Evolutionary conservation across 2,329 filamentous ascomycete genomes (phyloP).

Genomic region (Diplodia seriata): DNA sequence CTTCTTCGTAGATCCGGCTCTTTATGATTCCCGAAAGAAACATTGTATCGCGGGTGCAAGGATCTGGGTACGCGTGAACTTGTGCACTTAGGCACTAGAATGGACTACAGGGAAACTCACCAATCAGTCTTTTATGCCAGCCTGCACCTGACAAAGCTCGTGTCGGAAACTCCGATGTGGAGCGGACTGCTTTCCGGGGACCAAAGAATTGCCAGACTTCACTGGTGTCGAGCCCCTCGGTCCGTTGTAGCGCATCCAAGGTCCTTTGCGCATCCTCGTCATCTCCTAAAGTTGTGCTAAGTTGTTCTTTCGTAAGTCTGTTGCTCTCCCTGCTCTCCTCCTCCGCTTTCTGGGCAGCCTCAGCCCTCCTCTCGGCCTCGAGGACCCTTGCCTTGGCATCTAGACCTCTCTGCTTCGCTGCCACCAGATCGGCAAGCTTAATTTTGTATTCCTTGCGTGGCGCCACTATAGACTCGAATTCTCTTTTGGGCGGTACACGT

Average conservation of each 20-base stretch:
- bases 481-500: not conserved
- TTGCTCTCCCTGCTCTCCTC: constrained; percentile 47
- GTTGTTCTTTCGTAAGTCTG: constrained; percentile 7
- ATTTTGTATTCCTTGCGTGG: constrained; percentile 41
- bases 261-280: constrained; percentile 1
- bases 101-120: not conserved
- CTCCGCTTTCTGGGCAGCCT: constrained; percentile 58
- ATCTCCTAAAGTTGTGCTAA: constrained; percentile 4
- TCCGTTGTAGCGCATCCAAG: constrained; percentile 56
- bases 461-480: constrained; percentile 14
- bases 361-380: constrained; percentile 6
- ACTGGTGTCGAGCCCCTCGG: constrained; percentile 63
- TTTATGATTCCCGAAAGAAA: constrained; percentile 52
- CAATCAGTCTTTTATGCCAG: constrained; percentile 22
- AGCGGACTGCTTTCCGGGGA: not conserved
- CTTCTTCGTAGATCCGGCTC: constrained; percentile 46
- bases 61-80: constrained; percentile 8
- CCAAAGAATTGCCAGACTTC: constrained; percentile 64
- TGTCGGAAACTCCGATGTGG: constrained; percentile 34
- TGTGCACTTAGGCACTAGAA: not conserved
- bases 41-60: constrained; percentile 45
- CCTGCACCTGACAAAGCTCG: constrained; percentile 38
- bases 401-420: constrained; percentile 16
- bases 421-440: constrained; percentile 52
- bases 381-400: constrained; percentile 47